phyloP scores from a whole-genome alignment of 2,329 filamentous ascomycete genomes.

The Didymosphaeria variabile region DNA sequence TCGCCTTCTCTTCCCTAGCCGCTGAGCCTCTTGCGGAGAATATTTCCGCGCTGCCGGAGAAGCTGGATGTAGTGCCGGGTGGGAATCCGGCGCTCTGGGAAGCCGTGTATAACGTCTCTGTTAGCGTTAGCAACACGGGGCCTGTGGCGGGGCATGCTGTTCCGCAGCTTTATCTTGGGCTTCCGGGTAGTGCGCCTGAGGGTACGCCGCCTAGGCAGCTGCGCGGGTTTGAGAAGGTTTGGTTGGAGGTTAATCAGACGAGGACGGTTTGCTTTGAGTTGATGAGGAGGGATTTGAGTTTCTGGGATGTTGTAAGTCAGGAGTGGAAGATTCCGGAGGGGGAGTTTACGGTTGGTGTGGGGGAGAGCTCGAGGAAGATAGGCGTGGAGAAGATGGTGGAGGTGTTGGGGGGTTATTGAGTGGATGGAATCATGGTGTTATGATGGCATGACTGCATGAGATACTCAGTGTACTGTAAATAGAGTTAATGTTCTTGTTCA shows the following conservation, averaged over 20 bases:
- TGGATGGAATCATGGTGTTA: not conserved
- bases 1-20: conserved; percentile 72
- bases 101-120: conserved; percentile 73
- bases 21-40: conserved; percentile 63
- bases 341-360: conserved; percentile 7
- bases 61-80: conserved; percentile 53
- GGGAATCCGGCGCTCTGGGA: conserved; percentile 64
- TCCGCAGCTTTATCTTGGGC: conserved; percentile 66
- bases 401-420: not conserved
- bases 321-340: conserved; percentile 46
- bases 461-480: not conserved
- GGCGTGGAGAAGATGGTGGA: conserved; percentile 8
- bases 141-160: conserved; percentile 60
- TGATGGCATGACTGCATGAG: not conserved
- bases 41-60: conserved; percentile 66
- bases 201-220: conserved; percentile 60
- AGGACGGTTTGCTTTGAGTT: conserved; percentile 26
- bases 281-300: conserved; percentile 30
- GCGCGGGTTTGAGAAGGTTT: conserved; percentile 53
- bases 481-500: not conserved
- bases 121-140: conserved; percentile 76
- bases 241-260: conserved; percentile 20
- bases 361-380: conserved; percentile 13
- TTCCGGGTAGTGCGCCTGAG: conserved; percentile 65
- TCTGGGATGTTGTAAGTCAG: conserved; percentile 31